Conservation (phyloP, 352 stramenopile species). For the Phytophthora colocasiae region DNA sequence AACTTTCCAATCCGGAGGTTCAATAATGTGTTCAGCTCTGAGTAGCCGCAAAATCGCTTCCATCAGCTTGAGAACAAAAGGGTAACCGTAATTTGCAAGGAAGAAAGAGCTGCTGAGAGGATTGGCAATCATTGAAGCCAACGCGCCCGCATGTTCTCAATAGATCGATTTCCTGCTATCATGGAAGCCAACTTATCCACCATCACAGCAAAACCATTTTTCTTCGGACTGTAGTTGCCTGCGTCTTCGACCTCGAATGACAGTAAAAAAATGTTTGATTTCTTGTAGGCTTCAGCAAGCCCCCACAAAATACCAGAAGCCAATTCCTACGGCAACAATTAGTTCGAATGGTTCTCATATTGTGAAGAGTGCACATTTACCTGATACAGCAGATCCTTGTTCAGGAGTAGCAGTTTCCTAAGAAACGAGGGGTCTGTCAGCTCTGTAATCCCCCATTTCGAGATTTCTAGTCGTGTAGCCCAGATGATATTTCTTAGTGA, state of each 20-base stretch:
- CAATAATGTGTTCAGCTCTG: background rate
- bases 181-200: slow-evolving; percentile 22
- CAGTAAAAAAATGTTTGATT: slow-evolving; percentile 22
- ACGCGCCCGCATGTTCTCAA: slow-evolving; percentile 21
- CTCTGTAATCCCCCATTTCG: slow-evolving; percentile 25
- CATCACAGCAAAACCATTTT: slow-evolving; percentile 25
- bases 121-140: slow-evolving; percentile 25
- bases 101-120: slow-evolving; percentile 10
- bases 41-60: slow-evolving; percentile 18
- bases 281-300: slow-evolving; percentile 28
- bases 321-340: slow-evolving; percentile 10
- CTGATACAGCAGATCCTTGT: slow-evolving; percentile 22
- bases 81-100: slow-evolving; percentile 24
- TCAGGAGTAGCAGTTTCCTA: slow-evolving; percentile 22
- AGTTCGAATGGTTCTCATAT: background rate
- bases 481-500: slow-evolving; percentile 31
- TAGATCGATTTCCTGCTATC: slow-evolving; percentile 9
- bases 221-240: slow-evolving; percentile 11
- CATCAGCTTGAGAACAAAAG: slow-evolving; percentile 27
- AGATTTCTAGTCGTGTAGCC: slow-evolving; percentile 16
- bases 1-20: background rate
- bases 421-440: slow-evolving; percentile 25
- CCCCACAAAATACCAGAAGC: slow-evolving; percentile 31
- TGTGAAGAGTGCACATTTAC: background rate
- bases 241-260: slow-evolving; percentile 33